phyloP scores from a whole-genome alignment of 768 basidiomycete genomes.

The Scleroderma citrinum region DNA sequence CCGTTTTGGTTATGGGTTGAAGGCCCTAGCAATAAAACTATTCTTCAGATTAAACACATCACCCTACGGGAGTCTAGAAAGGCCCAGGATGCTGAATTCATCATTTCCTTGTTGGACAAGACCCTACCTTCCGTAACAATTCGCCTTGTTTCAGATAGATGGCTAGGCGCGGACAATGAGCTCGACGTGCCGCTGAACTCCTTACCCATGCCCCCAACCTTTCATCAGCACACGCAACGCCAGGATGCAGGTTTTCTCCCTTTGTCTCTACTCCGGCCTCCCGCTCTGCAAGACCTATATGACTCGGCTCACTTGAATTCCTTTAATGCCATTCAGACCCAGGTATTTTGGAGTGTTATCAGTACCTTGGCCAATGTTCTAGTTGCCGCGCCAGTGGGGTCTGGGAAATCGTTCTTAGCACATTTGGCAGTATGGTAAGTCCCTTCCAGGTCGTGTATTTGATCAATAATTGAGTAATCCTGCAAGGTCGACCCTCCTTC shows the following conservation, averaged over 20 bases:
- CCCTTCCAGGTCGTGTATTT: not conserved
- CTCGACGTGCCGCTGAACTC: conserved; percentile 54
- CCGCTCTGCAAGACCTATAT: conserved; percentile 41
- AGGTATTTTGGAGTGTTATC: conserved; percentile 77
- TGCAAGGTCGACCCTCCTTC: conserved; percentile 50
- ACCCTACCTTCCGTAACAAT: conserved; percentile 58
- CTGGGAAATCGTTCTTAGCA: conserved; percentile 75
- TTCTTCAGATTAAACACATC: conserved; percentile 75
- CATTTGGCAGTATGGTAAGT: conserved; percentile 70
- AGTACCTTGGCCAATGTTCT: conserved; percentile 64
- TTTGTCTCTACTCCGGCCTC: conserved; percentile 43
- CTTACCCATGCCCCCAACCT: conserved; percentile 68
- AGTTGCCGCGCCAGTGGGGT: conserved; percentile 71
- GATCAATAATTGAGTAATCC: not conserved
- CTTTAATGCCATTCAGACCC: conserved; percentile 86
- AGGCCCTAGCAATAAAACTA: conserved; percentile 71
- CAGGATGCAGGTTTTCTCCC: conserved; percentile 73
- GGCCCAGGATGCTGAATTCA: conserved; percentile 62
- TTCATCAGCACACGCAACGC: conserved; percentile 52
- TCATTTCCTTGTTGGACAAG: conserved; percentile 64
- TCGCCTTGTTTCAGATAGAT: conserved; percentile 81
- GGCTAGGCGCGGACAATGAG: conserved; percentile 88
- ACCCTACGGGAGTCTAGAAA: conserved; percentile 63
- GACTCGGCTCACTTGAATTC: conserved; percentile 37
- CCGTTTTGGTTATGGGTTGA: conserved; percentile 98